A percentile compares a stretch with the other conserved stretches of the same genome.
These are phyloP conservation scores for Talaromyces albobiverticillius DNA, from an alignment of 2,329 filamentous ascomycete species.

Conservation along the genomic window DNA sequence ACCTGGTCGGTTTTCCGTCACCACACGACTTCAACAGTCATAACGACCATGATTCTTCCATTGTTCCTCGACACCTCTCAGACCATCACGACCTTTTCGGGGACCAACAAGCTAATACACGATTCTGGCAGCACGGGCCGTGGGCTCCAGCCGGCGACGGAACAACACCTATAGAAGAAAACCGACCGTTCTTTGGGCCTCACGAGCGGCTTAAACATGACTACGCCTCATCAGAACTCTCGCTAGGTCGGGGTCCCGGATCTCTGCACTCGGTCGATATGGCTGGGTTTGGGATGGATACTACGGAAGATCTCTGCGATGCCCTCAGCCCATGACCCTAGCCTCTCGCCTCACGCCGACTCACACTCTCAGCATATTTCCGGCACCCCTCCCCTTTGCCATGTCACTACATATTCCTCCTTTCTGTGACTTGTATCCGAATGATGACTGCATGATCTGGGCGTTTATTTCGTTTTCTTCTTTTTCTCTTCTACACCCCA, in stretches of 20 bases:
- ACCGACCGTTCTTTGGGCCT: conserved; percentile 43
- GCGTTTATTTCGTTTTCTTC: conserved; percentile 10
- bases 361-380: background rate
- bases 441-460: conserved; percentile 19
- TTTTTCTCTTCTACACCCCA: background rate
- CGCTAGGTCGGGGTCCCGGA: conserved; percentile 37
- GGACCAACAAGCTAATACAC: conserved; percentile 43
- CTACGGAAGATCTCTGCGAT: conserved; percentile 32
- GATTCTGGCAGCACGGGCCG: conserved; percentile 44
- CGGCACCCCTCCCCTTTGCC: conserved; percentile 1
- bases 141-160: conserved; percentile 40
- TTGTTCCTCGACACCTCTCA: conserved; percentile 26
- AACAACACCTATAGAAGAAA: conserved; percentile 41
- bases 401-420: conserved; percentile 6
- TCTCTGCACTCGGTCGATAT: conserved; percentile 45
- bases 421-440: conserved; percentile 15
- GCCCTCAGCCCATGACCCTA: conserved; percentile 36
- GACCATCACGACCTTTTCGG: conserved; percentile 45
- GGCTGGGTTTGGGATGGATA: conserved; percentile 43
- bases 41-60: conserved; percentile 25
- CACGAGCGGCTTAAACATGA: conserved; percentile 43
- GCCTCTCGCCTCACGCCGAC: background rate
- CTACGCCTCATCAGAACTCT: conserved; percentile 44
- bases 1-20: conserved; percentile 38
- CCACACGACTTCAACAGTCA: conserved; percentile 40